Conservation (phyloP, 805 yeast genomes). For the Ogataea naganishii region DNA sequence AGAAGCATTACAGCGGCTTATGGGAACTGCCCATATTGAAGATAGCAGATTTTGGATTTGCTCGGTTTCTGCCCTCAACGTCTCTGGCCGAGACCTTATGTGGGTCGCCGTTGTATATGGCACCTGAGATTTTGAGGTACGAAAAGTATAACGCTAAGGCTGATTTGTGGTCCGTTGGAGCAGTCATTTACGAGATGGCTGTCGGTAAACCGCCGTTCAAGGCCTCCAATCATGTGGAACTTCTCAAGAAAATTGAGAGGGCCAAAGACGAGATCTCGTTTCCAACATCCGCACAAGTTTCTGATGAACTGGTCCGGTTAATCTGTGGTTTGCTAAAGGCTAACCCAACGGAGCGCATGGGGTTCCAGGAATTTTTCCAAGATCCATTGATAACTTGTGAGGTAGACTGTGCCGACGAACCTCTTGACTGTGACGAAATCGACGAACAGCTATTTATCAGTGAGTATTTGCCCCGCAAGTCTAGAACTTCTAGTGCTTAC, state of each 20-base stretch:
- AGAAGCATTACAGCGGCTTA: slow-evolving; percentile 58
- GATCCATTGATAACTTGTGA: slow-evolving; percentile 57
- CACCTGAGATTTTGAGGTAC: slow-evolving; percentile 90
- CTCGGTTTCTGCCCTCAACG: slow-evolving; percentile 86
- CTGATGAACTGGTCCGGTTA: slow-evolving; percentile 56
- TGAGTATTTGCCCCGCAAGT: slow-evolving; percentile 45
- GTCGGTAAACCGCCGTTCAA: slow-evolving; percentile 95
- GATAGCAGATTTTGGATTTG: slow-evolving; percentile 97
- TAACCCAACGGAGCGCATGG: slow-evolving; percentile 81
- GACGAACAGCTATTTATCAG: slow-evolving; percentile 80
- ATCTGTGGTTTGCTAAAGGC: slow-evolving; percentile 72
- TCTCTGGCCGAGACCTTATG: slow-evolving; percentile 95
- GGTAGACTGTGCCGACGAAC: slow-evolving; percentile 41
- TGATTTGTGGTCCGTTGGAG: slow-evolving; percentile 97
- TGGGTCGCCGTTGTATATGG: slow-evolving; percentile 98
- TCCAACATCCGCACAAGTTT: slow-evolving; percentile 59
- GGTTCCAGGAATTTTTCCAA: slow-evolving; percentile 79
- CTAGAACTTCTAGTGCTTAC: slow-evolving; percentile 7
- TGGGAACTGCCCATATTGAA: slow-evolving; percentile 88
- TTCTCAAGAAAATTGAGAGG: slow-evolving; percentile 76
- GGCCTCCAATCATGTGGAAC: slow-evolving; percentile 88
- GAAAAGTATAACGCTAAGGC: slow-evolving; percentile 97
- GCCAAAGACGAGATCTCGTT: slow-evolving; percentile 71
- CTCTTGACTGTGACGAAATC: slow-evolving; percentile 57
- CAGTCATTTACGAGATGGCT: slow-evolving; percentile 90